Conservation (phyloP, 2,329 filamentous ascomycete species). For the Fusarium oligoseptatum region DNA sequence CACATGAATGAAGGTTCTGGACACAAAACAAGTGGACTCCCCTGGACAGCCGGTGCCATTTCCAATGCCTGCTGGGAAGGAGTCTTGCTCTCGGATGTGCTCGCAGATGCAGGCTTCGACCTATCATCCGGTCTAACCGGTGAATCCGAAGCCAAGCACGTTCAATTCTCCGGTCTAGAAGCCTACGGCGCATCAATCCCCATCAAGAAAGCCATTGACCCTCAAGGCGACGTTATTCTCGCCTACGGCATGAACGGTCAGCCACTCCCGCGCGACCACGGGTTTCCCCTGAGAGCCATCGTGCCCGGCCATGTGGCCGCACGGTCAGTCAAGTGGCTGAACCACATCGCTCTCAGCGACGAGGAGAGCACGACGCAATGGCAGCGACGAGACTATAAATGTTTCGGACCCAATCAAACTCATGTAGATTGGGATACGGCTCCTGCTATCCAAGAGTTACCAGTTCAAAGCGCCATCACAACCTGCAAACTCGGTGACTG, state of each 20-base stretch:
- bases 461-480: constrained; percentile 76
- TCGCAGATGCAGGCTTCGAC: constrained; percentile 68
- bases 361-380: constrained; percentile 76
- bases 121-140: constrained; percentile 53
- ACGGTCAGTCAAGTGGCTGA: constrained; percentile 78
- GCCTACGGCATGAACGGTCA: constrained; percentile 77
- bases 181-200: constrained; percentile 74
- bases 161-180: constrained; percentile 70
- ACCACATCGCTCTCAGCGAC: constrained; percentile 72
- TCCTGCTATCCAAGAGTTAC: constrained; percentile 75
- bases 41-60: constrained; percentile 71
- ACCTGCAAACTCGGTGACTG: constrained; percentile 59
- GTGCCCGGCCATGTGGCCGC: constrained; percentile 77
- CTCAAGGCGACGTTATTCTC: constrained; percentile 73
- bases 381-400: constrained; percentile 78
- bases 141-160: constrained; percentile 60
- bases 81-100: constrained; percentile 66
- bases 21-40: constrained; percentile 67
- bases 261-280: constrained; percentile 73
- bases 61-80: constrained; percentile 72
- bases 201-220: constrained; percentile 69
- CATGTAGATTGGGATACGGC: constrained; percentile 73
- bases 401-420: constrained; percentile 73
- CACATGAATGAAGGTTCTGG: constrained; percentile 67
- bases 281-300: constrained; percentile 72